Evolutionary conservation across 1,284 basidiomycete species (phyloP), one percentile per base, ranked within the genome.

Genomic region (Moniliella sp.): DNA sequence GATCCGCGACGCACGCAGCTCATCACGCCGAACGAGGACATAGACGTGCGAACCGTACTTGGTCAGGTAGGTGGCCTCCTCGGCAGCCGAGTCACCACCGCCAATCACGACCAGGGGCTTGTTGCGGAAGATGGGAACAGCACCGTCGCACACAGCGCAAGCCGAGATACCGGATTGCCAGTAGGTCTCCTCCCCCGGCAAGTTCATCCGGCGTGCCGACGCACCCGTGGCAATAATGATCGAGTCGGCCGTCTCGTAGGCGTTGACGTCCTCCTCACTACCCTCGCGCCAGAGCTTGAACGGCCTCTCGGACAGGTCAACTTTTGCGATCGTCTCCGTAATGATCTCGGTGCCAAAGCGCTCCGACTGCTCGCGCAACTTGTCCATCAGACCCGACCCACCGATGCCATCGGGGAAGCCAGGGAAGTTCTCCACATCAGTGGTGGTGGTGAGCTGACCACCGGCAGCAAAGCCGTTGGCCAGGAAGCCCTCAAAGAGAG

Each of bases 111-210:
- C 88, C 25, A 99, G 68, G n/a, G 84, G 80, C 65, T 94, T 93
- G 62, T 91, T 91, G 48, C 86, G 75, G 53, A 99, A 99, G 60
- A 99, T 94, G 15, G 88, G 88, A 62, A 97, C 88, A 9, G 88
- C 88, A 48, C 91, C 88, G 61, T 97, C 88, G 51, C 91, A 99
- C 3, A 97, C 91, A 2, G 91, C 88, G 62, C 88, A 99, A 4
- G 91, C 91, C 45, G 78, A 82, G 62, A 99, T 94, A 45, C 88
- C 91, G 49, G 76, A 81, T 65, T 97, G 86, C 91, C 91, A 97
- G 64, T 97, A 97, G 2, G 71, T 78, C 19, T 83, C 74, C 65
- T 97, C 91, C 26, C 91, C 91, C 35, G 76, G 78, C 31, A 97
- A 68, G 40, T 76, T 73, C 47, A 97, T 67, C 32, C 91, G 73